Evolutionary conservation across 495 filamentous ascomycete genomes (phyloP), one percentile per base, ranked within the genome.

Genomic region (Usnea hakonensis): DNA sequence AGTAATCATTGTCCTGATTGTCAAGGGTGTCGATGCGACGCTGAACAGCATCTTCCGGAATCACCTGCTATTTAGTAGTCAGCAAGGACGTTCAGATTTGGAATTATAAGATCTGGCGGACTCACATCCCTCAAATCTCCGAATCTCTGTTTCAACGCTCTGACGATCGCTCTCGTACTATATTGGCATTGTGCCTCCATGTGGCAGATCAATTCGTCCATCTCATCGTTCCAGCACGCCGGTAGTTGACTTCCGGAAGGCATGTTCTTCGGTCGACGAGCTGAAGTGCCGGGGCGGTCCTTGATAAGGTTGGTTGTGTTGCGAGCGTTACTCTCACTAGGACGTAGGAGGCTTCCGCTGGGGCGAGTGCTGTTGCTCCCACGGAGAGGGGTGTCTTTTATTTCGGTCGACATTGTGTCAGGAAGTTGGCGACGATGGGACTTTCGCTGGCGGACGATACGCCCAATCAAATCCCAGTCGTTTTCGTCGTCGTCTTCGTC

Each of bases 131-230:
- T 44, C 37, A 64, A 43, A 14, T 44, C 33, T 3, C 43, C 32
- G 37, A 65, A 65, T 23, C 36, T 57, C 19, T 58, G 57, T 40
- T 65, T 65, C 53, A 65, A 55, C 41, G 43, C 57, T 13, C 14
- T 52, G n/a, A 63, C 41, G 16, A 66, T 56, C 2, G 46, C 26
- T 21, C 23, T 36, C 21, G 38, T 32, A 5, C 60, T 54, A 17
- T 43, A 21, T 2, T 56, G 58, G 19, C 59, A 46, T 23, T 62
- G 52, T n/a, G 57, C 65, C 8, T 67, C 65, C 21, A 48, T 40
- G 28, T 53, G 54, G 59, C 62, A 67, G 43, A 67, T 67, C 16
- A 62, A 44, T 2, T 44, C 36, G 46, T 67, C 65, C 65, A 67
- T 67, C 21, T 61, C 40, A 7, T 64, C 48, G 37, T 46, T 60